Conservation (phyloP, 176 grass and related monocot genomes). For the Olyra latifolia region DNA sequence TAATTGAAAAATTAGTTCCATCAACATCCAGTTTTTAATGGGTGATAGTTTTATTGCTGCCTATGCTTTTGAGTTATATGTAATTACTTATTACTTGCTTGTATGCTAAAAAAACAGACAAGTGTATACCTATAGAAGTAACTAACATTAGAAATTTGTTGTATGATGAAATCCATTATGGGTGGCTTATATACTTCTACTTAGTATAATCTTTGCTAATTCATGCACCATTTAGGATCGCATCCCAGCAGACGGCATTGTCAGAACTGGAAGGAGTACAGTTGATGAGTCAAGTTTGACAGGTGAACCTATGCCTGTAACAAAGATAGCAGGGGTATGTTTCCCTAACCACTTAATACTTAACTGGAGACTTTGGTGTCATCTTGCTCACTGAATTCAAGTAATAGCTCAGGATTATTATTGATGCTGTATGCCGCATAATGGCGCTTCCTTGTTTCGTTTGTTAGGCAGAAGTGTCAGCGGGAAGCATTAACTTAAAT, state of each 20-base stretch:
- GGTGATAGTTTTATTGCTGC: constrained; percentile 8
- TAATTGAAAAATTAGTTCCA: background rate
- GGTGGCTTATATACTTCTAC: constrained; percentile 12
- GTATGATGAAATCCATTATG: constrained; percentile 19
- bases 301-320: constrained; percentile 94
- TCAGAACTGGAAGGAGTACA: constrained; percentile 89
- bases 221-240: constrained; percentile 65
- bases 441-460: constrained; percentile 33
- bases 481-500: constrained; percentile 96
- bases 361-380: constrained; percentile 14
- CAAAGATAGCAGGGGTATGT: constrained; percentile 87
- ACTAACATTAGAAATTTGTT: constrained; percentile 3
- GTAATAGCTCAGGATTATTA: constrained; percentile 1
- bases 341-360: constrained; percentile 17
- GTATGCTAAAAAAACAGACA: no score
- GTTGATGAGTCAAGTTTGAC: constrained; percentile 98
- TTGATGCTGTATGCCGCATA: background rate
- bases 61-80: no score
- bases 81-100: no score
- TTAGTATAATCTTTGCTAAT: constrained; percentile 27
- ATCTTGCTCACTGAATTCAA: constrained; percentile 26
- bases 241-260: constrained; percentile 88
- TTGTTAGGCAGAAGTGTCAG: constrained; percentile 82
- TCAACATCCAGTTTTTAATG: background rate
- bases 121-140: background rate